Evolutionary conservation across 1,284 basidiomycete genomes (phyloP), one percentile per base, ranked within the genome.

Genomic region (Trametes polyzona): DNA sequence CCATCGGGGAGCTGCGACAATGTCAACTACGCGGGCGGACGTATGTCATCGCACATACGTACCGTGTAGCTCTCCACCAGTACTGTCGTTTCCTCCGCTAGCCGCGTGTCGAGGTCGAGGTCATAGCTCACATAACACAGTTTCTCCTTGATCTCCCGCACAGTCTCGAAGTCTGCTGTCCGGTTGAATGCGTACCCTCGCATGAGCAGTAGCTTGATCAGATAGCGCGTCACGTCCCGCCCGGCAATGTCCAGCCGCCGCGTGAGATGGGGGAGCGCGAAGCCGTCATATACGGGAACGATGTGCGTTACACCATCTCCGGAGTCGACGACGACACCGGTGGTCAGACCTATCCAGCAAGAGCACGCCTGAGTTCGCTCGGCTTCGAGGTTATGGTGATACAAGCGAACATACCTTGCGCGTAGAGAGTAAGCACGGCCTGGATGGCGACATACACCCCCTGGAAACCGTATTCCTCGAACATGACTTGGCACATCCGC

Each of bases 261-360:
- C 3, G 95, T 99, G 47, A 98, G 82, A 74, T 98, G 96, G 1
- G 96, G 96, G 46, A 99, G 85, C 0, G 96, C 89, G 69, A 91
- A 99, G 21, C 96, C 97, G 66, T 98, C 95, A 71, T 96, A 99
- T 4, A 99, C 96, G 11, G 96, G 97, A 4, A 99, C 96, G 68
- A 99, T 95, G 75, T 99, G 97, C 23, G 97, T 99, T 8, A 99
- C 97, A 75, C 96, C 97, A 72, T 99, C 97, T 60, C 97, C 97
- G 12, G 96, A 98, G 74, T 99, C 96, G 59, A 99, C 96, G 39
- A 99, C 97, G 27, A 99, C 96, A 62, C 96, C 96, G 5, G 96
- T 99, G 57, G 95, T 96, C 46, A 99, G 80, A 78, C 97, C 96
- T 96, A 69, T 19, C 3, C 3, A 21, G 12, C 23, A 26, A 33